Evolutionary conservation across 164 flowering plant genomes (phyloP).

Genomic region (Tetrastigma voinierianum): DNA sequence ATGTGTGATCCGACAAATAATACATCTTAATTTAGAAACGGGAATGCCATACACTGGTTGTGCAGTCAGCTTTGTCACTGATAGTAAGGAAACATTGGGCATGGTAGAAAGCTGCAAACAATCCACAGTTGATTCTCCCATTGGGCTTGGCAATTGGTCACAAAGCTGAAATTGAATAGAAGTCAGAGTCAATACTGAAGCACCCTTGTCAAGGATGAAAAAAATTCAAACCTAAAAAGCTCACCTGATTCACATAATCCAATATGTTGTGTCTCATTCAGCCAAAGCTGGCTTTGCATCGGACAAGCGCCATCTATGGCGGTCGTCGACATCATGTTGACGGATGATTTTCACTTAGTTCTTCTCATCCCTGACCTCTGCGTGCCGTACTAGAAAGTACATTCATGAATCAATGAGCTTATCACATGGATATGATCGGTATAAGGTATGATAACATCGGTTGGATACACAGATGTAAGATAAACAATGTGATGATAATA

Average conservation of each 20-base stretch:
- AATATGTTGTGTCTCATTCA: slow-evolving; percentile 64
- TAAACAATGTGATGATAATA: background rate
- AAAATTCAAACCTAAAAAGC: background rate
- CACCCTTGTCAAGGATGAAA: background rate
- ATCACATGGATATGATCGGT: background rate
- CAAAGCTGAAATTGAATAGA: slow-evolving; percentile 64
- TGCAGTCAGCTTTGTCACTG: slow-evolving; percentile 53
- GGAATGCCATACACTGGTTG: slow-evolving; percentile 52
- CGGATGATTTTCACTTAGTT: slow-evolving; percentile 38
- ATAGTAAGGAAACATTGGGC: slow-evolving; percentile 78
- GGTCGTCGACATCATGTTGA: slow-evolving; percentile 55
- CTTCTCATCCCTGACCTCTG: slow-evolving; percentile 66
- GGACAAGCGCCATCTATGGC: slow-evolving; percentile 83
- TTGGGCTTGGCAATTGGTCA: slow-evolving; percentile 75
- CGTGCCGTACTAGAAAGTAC: slow-evolving; percentile 44
- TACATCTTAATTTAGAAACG: background rate
- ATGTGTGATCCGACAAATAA: too few species aligned
- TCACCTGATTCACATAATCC: slow-evolving; percentile 68
- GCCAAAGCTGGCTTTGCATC: slow-evolving; percentile 77
- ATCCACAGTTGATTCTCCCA: slow-evolving; percentile 83
- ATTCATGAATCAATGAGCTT: slow-evolving; percentile 1
- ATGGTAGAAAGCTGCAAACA: slow-evolving; percentile 54
- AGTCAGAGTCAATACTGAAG: background rate
- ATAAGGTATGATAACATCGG: background rate
- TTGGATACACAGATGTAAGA: background rate